Base-by-base conservation (phyloP, 1,139 yeast genomes). In the Candida sp. region DNA sequence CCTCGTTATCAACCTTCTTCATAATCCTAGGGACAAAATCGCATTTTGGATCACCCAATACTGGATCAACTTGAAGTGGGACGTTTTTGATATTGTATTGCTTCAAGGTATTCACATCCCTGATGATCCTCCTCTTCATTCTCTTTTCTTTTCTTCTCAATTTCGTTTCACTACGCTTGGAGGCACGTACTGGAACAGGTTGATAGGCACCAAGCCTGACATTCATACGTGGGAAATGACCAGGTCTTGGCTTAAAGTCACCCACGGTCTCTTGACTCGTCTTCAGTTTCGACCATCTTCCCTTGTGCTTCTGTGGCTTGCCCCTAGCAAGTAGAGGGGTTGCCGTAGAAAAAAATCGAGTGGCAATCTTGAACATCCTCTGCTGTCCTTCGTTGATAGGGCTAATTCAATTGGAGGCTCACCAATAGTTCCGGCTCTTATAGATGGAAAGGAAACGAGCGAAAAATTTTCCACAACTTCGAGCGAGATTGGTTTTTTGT, bases 21-120 rank as follows among this genome's bases (percentile, higher is more conserved):
- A 78, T 76, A 50, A 92, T 76, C 66, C 97, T 81, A 47, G 74
- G 71, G 51, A 91, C 72, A 62, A 92, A 92, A n/a, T 88, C 85
- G 55, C 86, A 85, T 48, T 79, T 72, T 4, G 82, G 69, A 49
- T 80, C 80, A 7, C 98, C 98, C 53, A 91, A 77, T 2, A 92
- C 96, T 1, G 98, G 98, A 68, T 92, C 82, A 27, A 77, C 81
- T 47, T 65, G 57, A 58, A 71, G 77, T 49, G 67, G 63, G 17
- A 69, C 66, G 52, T 71, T 70, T 53, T 67, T 62, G 35, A 64
- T 55, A 22, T 67, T 63, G 50, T 73, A 73, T 61, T 77, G 75
- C 59, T 77, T 77, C 56, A 74, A 70, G 60, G 73, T 76, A 59
- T 77, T 77, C 50, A 77, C 78, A 55, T 77, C 82, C 55, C 80